Evolutionary conservation across 176 grass and related monocot species (phyloP).

Genomic region (Musa schizocarpa): DNA sequence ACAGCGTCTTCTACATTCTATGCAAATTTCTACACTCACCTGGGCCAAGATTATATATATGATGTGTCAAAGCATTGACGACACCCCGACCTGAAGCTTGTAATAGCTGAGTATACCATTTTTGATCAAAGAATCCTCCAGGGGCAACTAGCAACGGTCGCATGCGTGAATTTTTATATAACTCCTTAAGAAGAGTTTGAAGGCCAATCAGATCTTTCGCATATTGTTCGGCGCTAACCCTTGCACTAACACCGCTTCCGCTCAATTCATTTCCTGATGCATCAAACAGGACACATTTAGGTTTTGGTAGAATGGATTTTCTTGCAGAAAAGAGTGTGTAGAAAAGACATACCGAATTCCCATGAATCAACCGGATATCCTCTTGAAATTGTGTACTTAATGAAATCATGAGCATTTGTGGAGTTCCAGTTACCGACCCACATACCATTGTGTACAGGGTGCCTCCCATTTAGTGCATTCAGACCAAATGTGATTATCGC

Average conservation of each 20-base stretch:
- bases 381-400: slow-evolving; percentile 52
- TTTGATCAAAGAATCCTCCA: slow-evolving; percentile 78
- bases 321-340: background rate
- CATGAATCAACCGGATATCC: slow-evolving; percentile 87
- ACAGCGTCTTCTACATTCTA: background rate
- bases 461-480: slow-evolving; percentile 75
- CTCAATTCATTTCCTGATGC: slow-evolving; percentile 87
- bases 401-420: slow-evolving; percentile 62
- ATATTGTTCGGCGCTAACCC: slow-evolving; percentile 65
- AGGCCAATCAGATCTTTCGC: slow-evolving; percentile 69
- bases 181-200: slow-evolving; percentile 39
- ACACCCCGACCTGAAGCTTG: slow-evolving; percentile 49
- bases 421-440: slow-evolving; percentile 83
- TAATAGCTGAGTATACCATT: slow-evolving; percentile 74
- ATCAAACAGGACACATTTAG: slow-evolving; percentile 1
- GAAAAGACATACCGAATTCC: slow-evolving; percentile 75
- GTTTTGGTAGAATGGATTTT: background rate
- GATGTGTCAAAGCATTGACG: slow-evolving; percentile 74
- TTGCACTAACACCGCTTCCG: slow-evolving; percentile 69
- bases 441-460: slow-evolving; percentile 25
- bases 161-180: slow-evolving; percentile 34
- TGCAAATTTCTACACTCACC: slow-evolving; percentile 33
- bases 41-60: slow-evolving; percentile 94
- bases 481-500: slow-evolving; percentile 85
- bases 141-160: slow-evolving; percentile 73